phyloP scores from a whole-genome alignment of 768 basidiomycete genomes.

The Suillus tomentosus region DNA sequence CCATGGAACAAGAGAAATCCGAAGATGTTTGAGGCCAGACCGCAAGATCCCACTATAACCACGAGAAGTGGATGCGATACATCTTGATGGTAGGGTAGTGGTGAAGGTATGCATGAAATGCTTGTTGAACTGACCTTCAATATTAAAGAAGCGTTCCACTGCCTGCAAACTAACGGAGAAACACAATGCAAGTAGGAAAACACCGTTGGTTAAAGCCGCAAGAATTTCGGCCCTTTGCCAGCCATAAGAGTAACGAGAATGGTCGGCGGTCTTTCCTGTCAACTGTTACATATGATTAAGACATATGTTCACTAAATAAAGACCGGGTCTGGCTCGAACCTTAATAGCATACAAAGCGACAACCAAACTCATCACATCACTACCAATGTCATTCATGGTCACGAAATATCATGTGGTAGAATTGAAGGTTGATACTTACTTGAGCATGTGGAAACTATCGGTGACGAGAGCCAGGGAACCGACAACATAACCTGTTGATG shows the following conservation, averaged over 20 bases:
- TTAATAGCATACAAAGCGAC: slow-evolving; percentile 98
- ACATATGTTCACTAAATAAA: not conserved
- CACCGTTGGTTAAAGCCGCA: slow-evolving; percentile 93
- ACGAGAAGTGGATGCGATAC: slow-evolving; percentile 87
- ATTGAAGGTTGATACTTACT: slow-evolving; percentile 52
- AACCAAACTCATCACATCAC: slow-evolving; percentile 94
- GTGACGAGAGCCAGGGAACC: slow-evolving; percentile 94
- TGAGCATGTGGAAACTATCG: slow-evolving; percentile 99
- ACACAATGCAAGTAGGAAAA: slow-evolving; percentile 94
- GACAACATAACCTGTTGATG: slow-evolving; percentile 77
- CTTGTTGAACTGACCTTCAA: slow-evolving; percentile 55
- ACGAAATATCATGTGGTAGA: slow-evolving; percentile 16
- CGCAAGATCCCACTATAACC: slow-evolving; percentile 86
- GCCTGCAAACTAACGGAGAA: slow-evolving; percentile 95
- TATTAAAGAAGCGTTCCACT: slow-evolving; percentile 83
- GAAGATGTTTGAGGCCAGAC: slow-evolving; percentile 88
- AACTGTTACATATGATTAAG: slow-evolving; percentile 46
- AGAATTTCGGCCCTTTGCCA: slow-evolving; percentile 98
- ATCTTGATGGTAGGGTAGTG: slow-evolving; percentile 47
- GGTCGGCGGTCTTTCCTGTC: slow-evolving; percentile 55
- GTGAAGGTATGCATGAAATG: not conserved
- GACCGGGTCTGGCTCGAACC: slow-evolving; percentile 34
- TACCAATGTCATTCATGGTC: slow-evolving; percentile 33
- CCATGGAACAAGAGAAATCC: slow-evolving; percentile 96
- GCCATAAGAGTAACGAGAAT: slow-evolving; percentile 90